phyloP scores from a whole-genome alignment of 192 early-diverging fungal genomes.

The Coemansia javaensis region DNA sequence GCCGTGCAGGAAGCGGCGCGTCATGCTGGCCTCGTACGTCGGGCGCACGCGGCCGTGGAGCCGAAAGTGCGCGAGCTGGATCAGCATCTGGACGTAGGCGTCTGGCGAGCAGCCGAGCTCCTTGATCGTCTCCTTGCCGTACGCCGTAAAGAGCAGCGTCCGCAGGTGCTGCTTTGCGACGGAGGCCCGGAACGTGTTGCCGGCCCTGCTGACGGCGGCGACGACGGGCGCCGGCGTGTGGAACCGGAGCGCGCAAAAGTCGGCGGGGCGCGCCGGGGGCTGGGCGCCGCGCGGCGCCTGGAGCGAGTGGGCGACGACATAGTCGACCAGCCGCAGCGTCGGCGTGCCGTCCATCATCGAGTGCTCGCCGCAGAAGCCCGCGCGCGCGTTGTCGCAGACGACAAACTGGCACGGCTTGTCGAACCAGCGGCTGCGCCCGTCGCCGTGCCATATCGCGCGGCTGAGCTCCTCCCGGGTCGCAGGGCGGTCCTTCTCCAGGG shows the following conservation, averaged over 20 bases:
- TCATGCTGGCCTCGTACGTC: conserved; percentile 93
- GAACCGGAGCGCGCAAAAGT: conserved; percentile 63
- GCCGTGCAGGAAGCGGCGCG: conserved; percentile 86
- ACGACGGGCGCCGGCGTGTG: conserved; percentile 55
- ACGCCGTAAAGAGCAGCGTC: conserved; percentile 78
- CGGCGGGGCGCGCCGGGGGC: conserved; percentile 6
- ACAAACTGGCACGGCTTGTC: conserved; percentile 97
- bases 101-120: conserved; percentile 72
- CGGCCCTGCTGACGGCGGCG: conserved; percentile 60
- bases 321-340: conserved; percentile 83
- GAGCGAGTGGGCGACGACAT: conserved; percentile 50
- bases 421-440: conserved; percentile 93
- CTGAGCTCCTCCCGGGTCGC: conserved; percentile 87
- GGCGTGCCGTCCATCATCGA: conserved; percentile 95
- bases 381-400: conserved; percentile 92
- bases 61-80: conserved; percentile 95
- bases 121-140: conserved; percentile 96
- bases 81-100: conserved; percentile 84
- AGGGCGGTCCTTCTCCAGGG: conserved; percentile 81
- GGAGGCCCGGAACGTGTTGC: conserved; percentile 67
- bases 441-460: conserved; percentile 88
- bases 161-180: conserved; percentile 75
- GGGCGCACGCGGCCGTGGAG: conserved; percentile 71
- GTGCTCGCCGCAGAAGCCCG: conserved; percentile 94
- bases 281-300: conserved; percentile 54